phyloP scores from a whole-genome alignment of 139 green algal genomes.

The Coccomyxa sp. region DNA sequence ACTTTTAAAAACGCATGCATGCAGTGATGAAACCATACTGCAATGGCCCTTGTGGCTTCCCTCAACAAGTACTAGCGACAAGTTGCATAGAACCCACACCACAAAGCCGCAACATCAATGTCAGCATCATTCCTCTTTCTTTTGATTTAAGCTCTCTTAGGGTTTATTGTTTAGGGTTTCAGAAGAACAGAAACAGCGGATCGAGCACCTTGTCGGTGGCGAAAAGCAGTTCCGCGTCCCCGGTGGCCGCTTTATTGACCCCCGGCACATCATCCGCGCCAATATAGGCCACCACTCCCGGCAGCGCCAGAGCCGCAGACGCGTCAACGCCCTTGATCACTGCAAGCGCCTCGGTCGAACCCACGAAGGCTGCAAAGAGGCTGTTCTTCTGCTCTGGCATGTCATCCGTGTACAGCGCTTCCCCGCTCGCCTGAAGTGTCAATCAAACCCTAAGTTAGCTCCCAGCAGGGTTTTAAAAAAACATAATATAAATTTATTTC shows the following conservation, averaged over 20 bases:
- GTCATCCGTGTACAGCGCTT: constrained; percentile 59
- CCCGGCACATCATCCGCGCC: constrained; percentile 34
- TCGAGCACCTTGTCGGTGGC: neutral
- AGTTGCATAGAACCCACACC: too few relatives aligned
- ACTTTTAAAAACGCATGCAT: neutral
- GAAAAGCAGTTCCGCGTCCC: neutral
- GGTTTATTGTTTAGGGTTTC: too few relatives aligned
- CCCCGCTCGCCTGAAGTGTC: constrained; percentile 43
- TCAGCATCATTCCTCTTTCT: too few relatives aligned
- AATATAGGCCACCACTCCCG: constrained; percentile 30
- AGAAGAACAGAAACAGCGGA: too few relatives aligned
- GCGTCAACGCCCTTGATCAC: constrained; percentile 37
- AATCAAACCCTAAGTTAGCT: neutral
- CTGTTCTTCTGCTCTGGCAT: constrained; percentile 10
- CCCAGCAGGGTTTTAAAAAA: too few relatives aligned
- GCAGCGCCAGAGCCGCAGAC: constrained; percentile 11
- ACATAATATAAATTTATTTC: too few relatives aligned
- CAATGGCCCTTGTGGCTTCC: too few relatives aligned
- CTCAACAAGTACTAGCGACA: too few relatives aligned
- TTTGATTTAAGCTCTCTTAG: too few relatives aligned
- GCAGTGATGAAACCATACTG: too few relatives aligned
- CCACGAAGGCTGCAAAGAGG: constrained; percentile 50
- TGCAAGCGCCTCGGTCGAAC: constrained; percentile 23
- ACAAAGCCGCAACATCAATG: too few relatives aligned
- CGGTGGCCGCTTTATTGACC: neutral